phyloP scores from a whole-genome alignment of 2,329 filamentous ascomycete genomes.

The Magnaporthiopsis poae region DNA sequence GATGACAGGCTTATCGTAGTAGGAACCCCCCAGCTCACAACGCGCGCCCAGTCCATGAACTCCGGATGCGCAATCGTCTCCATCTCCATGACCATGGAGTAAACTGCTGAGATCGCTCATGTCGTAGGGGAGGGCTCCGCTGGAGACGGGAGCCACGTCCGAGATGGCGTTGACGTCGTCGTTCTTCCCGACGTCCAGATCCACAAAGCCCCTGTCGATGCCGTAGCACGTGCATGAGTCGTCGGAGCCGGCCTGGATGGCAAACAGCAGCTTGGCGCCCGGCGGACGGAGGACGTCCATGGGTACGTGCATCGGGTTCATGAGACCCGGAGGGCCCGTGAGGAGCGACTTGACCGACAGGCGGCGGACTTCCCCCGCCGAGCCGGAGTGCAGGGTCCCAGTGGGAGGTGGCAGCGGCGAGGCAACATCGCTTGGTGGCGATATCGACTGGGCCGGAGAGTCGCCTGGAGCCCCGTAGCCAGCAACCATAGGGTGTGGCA shows the following conservation, averaged over 20 bases:
- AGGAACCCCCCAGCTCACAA: slow-evolving; percentile 42
- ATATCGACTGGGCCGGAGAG: not conserved
- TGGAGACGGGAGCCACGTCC: slow-evolving; percentile 13
- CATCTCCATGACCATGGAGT: not conserved
- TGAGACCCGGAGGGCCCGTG: slow-evolving; percentile 34
- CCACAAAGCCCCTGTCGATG: slow-evolving; percentile 59
- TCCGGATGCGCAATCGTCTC: not conserved
- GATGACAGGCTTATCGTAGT: slow-evolving; percentile 59
- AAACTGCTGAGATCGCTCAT: slow-evolving; percentile 1
- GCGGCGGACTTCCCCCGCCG: slow-evolving; percentile 21
- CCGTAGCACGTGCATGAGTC: slow-evolving; percentile 39
- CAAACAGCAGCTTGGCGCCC: not conserved
- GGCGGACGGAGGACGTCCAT: slow-evolving; percentile 9
- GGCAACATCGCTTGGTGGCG: not conserved
- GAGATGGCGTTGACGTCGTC: slow-evolving; percentile 60
- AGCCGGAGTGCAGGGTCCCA: not conserved
- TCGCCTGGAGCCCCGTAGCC: not conserved
- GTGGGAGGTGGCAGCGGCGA: not conserved
- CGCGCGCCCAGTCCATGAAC: not conserved
- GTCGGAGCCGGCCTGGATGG: slow-evolving; percentile 5
- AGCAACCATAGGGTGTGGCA: not conserved
- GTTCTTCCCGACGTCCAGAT: slow-evolving; percentile 61
- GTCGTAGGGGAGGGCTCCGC: not conserved
- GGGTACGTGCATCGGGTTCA: slow-evolving; percentile 7
- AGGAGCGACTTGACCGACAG: slow-evolving; percentile 59